These are phyloP conservation scores for Penicillium brevicompactum DNA, from an alignment of 2,329 filamentous ascomycete species.

Conservation along the genomic window DNA sequence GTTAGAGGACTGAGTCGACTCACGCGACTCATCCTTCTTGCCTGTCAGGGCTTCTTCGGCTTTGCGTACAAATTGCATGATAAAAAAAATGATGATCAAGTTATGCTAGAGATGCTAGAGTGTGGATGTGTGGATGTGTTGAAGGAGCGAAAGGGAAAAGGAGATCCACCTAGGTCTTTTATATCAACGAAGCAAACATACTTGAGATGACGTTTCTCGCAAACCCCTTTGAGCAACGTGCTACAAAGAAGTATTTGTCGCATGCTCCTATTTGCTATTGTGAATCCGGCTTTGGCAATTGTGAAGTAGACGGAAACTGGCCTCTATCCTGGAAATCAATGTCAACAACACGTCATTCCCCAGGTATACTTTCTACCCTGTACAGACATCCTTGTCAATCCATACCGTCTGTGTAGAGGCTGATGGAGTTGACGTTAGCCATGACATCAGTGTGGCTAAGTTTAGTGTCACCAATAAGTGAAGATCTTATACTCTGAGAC, in stretches of 20 bases:
- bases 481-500: too few relatives aligned
- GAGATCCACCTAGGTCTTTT: background rate
- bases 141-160: background rate
- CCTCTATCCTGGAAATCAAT: too few relatives aligned
- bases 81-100: background rate
- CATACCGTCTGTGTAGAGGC: too few relatives aligned
- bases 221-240: background rate
- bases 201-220: background rate
- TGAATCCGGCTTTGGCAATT: too few relatives aligned
- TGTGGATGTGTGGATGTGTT: background rate
- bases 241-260: background rate
- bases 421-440: too few relatives aligned
- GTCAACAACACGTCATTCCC: too few relatives aligned
- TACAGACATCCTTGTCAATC: too few relatives aligned
- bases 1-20: conserved; percentile 13
- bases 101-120: background rate
- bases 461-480: too few relatives aligned
- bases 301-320: too few relatives aligned
- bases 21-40: conserved; percentile 23
- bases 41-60: conserved; percentile 46
- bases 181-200: background rate
- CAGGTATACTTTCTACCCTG: too few relatives aligned
- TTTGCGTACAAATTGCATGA: conserved; percentile 41
- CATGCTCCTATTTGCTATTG: background rate
- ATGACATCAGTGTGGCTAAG: too few relatives aligned